Evolutionary conservation across 1,284 basidiomycete genomes (phyloP).

Genomic region (Cryptococcus sp.): DNA sequence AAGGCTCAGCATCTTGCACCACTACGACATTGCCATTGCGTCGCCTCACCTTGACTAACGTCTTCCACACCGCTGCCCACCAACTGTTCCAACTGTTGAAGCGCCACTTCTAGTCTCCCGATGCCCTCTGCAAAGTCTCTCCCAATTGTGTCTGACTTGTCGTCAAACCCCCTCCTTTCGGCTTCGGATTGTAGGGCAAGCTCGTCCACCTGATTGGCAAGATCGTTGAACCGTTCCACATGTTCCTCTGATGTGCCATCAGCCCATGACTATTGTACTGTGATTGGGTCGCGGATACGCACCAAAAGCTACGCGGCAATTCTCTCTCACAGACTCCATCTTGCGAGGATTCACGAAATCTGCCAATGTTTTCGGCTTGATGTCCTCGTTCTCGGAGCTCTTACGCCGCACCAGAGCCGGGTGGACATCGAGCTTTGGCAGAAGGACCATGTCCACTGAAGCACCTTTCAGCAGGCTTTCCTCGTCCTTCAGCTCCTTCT

Average conservation of each 20-base stretch:
- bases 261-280: not conserved
- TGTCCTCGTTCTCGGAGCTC: constrained; percentile 28
- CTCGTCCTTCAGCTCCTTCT: constrained; percentile 36
- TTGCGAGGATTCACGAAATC: constrained; percentile 48
- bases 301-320: constrained; percentile 41
- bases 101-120: constrained; percentile 36
- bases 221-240: constrained; percentile 32
- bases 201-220: constrained; percentile 45
- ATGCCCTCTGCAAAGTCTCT: constrained; percentile 42
- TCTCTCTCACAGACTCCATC: constrained; percentile 51
- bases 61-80: constrained; percentile 23
- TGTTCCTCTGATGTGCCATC: constrained; percentile 30
- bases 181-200: constrained; percentile 72
- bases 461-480: constrained; percentile 38
- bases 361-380: constrained; percentile 40
- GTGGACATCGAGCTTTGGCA: constrained; percentile 44
- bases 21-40: not conserved
- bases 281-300: constrained; percentile 10
- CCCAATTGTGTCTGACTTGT: constrained; percentile 61
- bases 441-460: constrained; percentile 43
- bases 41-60: constrained; percentile 19
- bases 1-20: not conserved
- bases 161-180: constrained; percentile 64
- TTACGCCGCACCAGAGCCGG: constrained; percentile 38
- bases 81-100: constrained; percentile 36